Evolutionary conservation across 331 rosid species (phyloP).

Genomic region (Malus hybrid): DNA sequence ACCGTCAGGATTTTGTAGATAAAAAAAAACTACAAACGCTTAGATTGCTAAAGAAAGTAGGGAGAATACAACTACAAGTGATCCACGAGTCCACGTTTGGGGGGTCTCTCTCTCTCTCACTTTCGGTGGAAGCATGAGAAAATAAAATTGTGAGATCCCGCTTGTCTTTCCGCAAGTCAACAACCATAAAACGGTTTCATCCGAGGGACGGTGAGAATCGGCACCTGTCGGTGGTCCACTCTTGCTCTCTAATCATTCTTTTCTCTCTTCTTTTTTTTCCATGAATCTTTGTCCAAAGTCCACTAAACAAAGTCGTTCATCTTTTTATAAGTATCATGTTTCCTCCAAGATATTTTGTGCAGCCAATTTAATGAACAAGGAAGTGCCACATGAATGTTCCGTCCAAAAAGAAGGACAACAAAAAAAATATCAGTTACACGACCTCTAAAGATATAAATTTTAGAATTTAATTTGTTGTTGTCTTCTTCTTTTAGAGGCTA

Average conservation of each 20-base stretch:
- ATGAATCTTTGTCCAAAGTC: neutral
- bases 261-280: neutral
- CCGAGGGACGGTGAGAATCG: slow-evolving; percentile 67
- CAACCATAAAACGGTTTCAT: slow-evolving; percentile 22
- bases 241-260: slow-evolving; percentile 19
- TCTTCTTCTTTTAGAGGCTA: too few relatives aligned
- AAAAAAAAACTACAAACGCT: neutral
- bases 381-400: too few relatives aligned
- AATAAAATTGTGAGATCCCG: slow-evolving; percentile 4
- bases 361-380: neutral
- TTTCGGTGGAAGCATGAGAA: slow-evolving; percentile 52
- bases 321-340: slow-evolving; percentile 7
- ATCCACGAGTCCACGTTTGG: slow-evolving; percentile 28
- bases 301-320: neutral
- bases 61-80: neutral
- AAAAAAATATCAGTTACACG: too few relatives aligned
- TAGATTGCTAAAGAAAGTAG: neutral
- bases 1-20: too few relatives aligned
- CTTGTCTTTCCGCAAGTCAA: slow-evolving; percentile 39
- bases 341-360: neutral
- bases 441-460: too few relatives aligned
- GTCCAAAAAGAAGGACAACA: too few relatives aligned
- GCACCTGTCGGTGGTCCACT: slow-evolving; percentile 78
- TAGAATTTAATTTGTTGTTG: too few relatives aligned
- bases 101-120: slow-evolving; percentile 14